Percentiles rank a stretch among this genome's conserved stretches.
These are phyloP conservation scores for Euphrasia arctica DNA, from an alignment of 305 asterid genomes.

Conservation along the genomic window DNA sequence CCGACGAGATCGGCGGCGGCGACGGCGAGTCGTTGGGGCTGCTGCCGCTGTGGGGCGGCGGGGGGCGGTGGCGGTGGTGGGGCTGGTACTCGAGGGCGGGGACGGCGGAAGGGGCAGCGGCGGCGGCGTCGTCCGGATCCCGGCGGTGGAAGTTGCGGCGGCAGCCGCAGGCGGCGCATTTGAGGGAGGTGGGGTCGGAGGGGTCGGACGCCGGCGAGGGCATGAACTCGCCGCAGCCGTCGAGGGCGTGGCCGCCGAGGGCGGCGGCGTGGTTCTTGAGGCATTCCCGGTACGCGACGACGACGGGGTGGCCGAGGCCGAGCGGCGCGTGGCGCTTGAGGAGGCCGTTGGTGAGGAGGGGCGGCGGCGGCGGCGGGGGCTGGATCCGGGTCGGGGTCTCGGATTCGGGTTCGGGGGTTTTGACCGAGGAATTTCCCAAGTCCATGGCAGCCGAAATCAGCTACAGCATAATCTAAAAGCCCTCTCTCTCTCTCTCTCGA, in stretches of 20 bases:
- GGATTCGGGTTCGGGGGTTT: constrained; percentile 60
- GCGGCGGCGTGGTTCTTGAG: constrained; percentile 91
- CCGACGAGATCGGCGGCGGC: constrained; percentile 93
- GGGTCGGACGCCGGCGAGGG: constrained; percentile 59
- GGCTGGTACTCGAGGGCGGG: constrained; percentile 76
- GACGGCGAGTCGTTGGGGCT: constrained; percentile 73
- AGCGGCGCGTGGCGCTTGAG: constrained; percentile 67
- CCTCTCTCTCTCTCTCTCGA: too few relatives aligned
- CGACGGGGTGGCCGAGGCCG: constrained; percentile 47
- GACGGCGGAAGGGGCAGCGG: constrained; percentile 29
- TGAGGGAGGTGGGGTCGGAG: constrained; percentile 75
- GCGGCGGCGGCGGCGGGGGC: constrained; percentile 36
- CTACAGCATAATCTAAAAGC: too few relatives aligned
- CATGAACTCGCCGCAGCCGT: constrained; percentile 97
- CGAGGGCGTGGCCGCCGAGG: constrained; percentile 89
- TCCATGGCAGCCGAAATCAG: constrained; percentile 49
- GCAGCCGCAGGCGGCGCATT: constrained; percentile 95
- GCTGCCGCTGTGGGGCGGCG: constrained; percentile 45
- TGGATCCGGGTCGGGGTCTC: constrained; percentile 75
- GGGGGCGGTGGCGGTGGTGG: constrained; percentile 93
- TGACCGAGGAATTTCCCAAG: constrained; percentile 39
- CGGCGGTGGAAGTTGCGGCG: constrained; percentile 99
- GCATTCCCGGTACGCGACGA: constrained; percentile 78
- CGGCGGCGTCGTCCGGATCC: constrained; percentile 55
- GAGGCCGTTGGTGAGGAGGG: constrained; percentile 63